phyloP scores from a whole-genome alignment of 257 asterid genomes.

The Datura wrightii region DNA sequence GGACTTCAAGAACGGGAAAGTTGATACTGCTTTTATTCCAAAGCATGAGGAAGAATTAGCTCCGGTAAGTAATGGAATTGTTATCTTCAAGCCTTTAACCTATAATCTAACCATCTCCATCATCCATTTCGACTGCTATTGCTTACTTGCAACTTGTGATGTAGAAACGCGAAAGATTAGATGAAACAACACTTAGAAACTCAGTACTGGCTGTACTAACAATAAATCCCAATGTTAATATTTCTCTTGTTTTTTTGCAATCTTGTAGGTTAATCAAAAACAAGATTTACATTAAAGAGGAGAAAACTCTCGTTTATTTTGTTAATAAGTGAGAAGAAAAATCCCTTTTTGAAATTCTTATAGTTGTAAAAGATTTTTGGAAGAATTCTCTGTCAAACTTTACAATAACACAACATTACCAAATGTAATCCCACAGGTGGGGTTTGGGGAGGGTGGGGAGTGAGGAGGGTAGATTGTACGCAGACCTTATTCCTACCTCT shows the following conservation, averaged over 20 bases:
- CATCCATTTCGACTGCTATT: neutral
- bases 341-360: neutral
- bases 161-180: neutral
- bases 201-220: neutral
- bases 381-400: neutral
- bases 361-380: neutral
- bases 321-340: neutral
- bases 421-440: too few relatives aligned
- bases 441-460: too few relatives aligned
- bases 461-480: too few relatives aligned
- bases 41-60: constrained; percentile 96
- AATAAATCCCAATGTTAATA: neutral
- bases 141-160: constrained; percentile 7
- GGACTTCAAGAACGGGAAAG: constrained; percentile 93
- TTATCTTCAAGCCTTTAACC: constrained; percentile 18
- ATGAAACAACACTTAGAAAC: neutral
- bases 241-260: constrained; percentile 17
- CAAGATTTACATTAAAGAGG: neutral
- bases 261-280: neutral
- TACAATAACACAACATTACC: neutral
- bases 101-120: neutral
- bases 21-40: constrained; percentile 97
- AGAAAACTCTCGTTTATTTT: neutral
- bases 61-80: constrained; percentile 64
- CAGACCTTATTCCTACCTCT: too few relatives aligned